These are phyloP conservation scores for Pichia californica DNA, from an alignment of 805 yeast genomes.

Conservation along the genomic window DNA sequence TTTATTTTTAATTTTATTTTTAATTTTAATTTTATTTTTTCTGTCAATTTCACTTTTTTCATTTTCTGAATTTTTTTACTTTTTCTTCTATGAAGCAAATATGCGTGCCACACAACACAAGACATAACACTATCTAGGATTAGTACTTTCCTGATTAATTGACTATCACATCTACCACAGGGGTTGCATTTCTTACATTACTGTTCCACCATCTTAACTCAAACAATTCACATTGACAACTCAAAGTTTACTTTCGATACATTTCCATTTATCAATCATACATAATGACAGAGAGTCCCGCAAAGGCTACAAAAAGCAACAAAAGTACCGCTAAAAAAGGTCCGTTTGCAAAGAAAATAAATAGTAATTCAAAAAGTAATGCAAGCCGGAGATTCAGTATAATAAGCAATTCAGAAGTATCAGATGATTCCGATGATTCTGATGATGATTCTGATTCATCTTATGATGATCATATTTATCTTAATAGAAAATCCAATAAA, in stretches of 20 bases:
- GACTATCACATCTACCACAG: too few species aligned
- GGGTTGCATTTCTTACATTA: too few species aligned
- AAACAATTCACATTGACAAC: background rate
- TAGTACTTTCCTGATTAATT: too few species aligned
- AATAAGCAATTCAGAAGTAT: conserved; percentile 16
- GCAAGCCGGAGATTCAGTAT: conserved; percentile 23
- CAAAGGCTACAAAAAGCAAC: conserved; percentile 1
- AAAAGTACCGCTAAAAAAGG: conserved; percentile 20
- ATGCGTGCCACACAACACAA: too few species aligned
- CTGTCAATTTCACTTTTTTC: too few species aligned
- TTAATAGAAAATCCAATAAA: conserved; percentile 1
- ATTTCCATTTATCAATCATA: background rate
- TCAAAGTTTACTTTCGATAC: background rate
- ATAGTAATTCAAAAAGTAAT: background rate
- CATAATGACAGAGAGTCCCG: conserved; percentile 27
- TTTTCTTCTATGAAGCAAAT: too few species aligned
- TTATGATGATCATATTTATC: conserved; percentile 10
- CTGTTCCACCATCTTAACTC: background rate
- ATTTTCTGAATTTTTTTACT: too few species aligned
- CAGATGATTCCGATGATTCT: conserved; percentile 2
- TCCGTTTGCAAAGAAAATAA: conserved; percentile 10
- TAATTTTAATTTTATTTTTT: too few species aligned
- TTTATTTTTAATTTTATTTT: too few species aligned
- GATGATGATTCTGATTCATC: conserved; percentile 8
- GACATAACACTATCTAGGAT: too few species aligned